Base-by-base conservation (phyloP, 1,284 basidiomycete genomes). In the Microbotryum violaceum region DNA sequence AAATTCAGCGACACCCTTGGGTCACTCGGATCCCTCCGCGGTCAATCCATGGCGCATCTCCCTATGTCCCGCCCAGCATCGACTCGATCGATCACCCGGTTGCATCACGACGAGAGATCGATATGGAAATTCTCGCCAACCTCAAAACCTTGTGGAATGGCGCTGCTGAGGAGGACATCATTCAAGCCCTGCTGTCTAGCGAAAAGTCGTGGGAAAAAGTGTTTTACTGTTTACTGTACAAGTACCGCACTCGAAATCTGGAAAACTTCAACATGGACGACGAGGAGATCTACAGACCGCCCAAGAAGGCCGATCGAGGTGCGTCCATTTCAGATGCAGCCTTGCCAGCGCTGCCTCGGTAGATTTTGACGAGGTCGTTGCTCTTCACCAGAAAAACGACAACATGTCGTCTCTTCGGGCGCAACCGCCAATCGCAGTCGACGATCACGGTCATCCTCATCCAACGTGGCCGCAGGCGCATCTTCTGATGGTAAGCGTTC, bases 1-100 rank as follows among this genome's bases (percentile, higher is more conserved):
- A 92, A 62, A 92, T 99, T 70, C 80, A 90, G 70, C 72, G 73
- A 4, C 94, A 97, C 74, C 90, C 91, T 1, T 98, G 96, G 83
- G 96, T 91, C 77, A 82, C 81, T 9, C 85, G 85, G 29, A 79
- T 82, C 51, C 74, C 81, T 51, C 82, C 82, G 9, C 82, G 84
- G 70, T 74, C 78, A 58, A 76, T 79, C 54, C 58, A 67, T 47
- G 77, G 81, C 69, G 76, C 76, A 49, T 65, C 83, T 58, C 79
- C 85, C 55, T 78, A 77, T 74, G 86, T 77, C 70, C 89, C 79
- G 66, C 88, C 85, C n/a, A 81, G 81, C 61, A 77, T 91, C 44
- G 81, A 83, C 60, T 80, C 82, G 62, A 84, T 89, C 54, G 83
- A 85, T 21, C 79, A 81, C 42, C 85, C 89, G 14, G 80, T 92